Evolutionary conservation across 352 stramenopile genomes (phyloP).

Genomic region (Phytophthora pisi): DNA sequence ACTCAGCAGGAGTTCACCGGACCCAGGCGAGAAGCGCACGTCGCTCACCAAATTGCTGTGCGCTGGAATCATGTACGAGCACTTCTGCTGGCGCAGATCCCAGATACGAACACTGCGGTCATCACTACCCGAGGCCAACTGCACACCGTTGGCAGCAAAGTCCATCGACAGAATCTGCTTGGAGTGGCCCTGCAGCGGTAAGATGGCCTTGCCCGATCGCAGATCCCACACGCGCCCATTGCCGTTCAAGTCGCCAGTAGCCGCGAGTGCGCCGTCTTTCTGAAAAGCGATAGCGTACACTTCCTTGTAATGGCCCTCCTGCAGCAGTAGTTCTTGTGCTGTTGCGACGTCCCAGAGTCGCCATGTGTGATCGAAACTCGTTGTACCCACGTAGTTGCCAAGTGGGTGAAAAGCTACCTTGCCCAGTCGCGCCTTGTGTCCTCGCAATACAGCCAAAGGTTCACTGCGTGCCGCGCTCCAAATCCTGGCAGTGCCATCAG

Average conservation of each 20-base stretch:
- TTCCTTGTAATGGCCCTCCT: slow-evolving; percentile 97
- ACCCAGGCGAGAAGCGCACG: slow-evolving; percentile 83
- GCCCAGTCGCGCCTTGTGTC: slow-evolving; percentile 75
- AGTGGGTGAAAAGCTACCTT: slow-evolving; percentile 95
- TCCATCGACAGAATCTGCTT: slow-evolving; percentile 95
- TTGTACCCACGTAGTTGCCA: slow-evolving; percentile 93
- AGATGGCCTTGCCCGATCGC: slow-evolving; percentile 92
- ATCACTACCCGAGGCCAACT: slow-evolving; percentile 94
- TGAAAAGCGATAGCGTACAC: slow-evolving; percentile 97
- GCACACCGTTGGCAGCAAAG: slow-evolving; percentile 94
- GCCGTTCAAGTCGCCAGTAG: slow-evolving; percentile 95
- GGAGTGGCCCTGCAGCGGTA: slow-evolving; percentile 92
- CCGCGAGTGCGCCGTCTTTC: slow-evolving; percentile 91
- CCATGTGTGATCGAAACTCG: slow-evolving; percentile 97
- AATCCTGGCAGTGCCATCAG: slow-evolving; percentile 76
- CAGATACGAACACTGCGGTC: slow-evolving; percentile 97
- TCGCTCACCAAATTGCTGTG: slow-evolving; percentile 96
- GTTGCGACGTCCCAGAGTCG: slow-evolving; percentile 97
- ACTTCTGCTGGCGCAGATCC: slow-evolving; percentile 94
- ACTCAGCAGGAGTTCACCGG: slow-evolving; percentile 90
- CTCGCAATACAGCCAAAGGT: slow-evolving; percentile 63
- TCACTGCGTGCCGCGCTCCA: slow-evolving; percentile 68
- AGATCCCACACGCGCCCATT: slow-evolving; percentile 97
- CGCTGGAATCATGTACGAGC: slow-evolving; percentile 92
- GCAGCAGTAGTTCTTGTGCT: slow-evolving; percentile 91